phyloP scores from a whole-genome alignment of 2,329 filamentous ascomycete genomes.

The Penicillium digitatum region DNA sequence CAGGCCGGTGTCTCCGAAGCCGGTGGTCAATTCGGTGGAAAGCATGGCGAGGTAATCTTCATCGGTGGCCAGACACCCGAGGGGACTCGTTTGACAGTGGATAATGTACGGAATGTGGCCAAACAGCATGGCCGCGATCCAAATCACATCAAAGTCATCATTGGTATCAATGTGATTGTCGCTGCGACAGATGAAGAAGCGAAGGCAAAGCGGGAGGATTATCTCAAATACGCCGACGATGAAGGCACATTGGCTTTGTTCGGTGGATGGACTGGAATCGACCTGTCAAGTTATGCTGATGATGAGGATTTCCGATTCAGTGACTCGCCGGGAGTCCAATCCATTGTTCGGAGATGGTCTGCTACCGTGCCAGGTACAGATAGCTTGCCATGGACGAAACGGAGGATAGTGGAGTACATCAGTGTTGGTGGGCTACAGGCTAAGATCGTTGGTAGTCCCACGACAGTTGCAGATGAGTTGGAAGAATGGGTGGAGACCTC shows the following conservation, averaged over 20 bases:
- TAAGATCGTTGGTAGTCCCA: conserved; percentile 1
- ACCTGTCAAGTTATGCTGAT: conserved; percentile 22
- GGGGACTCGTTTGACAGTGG: conserved; percentile 34
- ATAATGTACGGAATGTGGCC: conserved; percentile 36
- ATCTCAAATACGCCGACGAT: conserved; percentile 38
- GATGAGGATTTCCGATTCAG: conserved; percentile 42
- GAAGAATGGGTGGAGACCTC: conserved; percentile 19
- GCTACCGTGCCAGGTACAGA: conserved; percentile 33
- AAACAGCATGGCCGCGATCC: conserved; percentile 34
- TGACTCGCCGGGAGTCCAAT: conserved; percentile 31
- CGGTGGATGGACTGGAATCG: conserved; percentile 42
- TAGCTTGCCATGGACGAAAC: conserved; percentile 30
- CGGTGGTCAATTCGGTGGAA: conserved; percentile 41
- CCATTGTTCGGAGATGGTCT: conserved; percentile 32
- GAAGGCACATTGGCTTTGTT: conserved; percentile 42
- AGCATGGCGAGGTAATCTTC: conserved; percentile 42
- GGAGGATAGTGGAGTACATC: conserved; percentile 24
- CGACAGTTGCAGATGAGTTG: conserved; percentile 6
- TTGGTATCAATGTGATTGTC: conserved; percentile 41
- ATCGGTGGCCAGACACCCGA: conserved; percentile 39
- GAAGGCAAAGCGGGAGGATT: conserved; percentile 38
- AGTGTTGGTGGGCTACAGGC: conserved; percentile 15
- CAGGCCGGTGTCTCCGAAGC: conserved; percentile 44
- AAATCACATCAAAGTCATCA: conserved; percentile 13
- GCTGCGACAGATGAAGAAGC: conserved; percentile 42